Base-by-base conservation (phyloP, 306 rosid genomes). In the Oxytropis ochrocephala region DNA sequence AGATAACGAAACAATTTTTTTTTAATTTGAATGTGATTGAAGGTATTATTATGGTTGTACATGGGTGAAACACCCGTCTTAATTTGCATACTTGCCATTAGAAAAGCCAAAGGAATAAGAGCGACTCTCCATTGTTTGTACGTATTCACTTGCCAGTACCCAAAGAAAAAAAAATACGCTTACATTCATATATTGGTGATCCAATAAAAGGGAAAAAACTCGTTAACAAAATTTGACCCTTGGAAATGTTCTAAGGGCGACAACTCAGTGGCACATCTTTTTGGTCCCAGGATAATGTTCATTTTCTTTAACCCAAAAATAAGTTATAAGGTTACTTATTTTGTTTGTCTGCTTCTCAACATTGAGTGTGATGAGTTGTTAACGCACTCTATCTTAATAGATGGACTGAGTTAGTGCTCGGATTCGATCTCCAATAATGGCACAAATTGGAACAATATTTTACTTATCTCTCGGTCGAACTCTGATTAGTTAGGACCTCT, bases 221-320 rank as follows among this genome's bases (percentile, higher is more conserved):
- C 5, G 11, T 39, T 8, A 61, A 69, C 56, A 43, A 46, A 57
- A 50, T 19, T 4, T 77, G 85, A 19, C 87, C 82, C 53, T 84
- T 81, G 84, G 84, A 87, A 53, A 75, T 72, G 58, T 29, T 64
- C 69, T 64, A 81, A 77, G 68, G 85, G 21, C 85, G 33, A 56
- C 51, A 51, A 36, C 66, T 48, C 7, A 21, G 74, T 36, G 70
- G 48, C 82, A 77, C 80, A 56, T 68, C 50, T 68, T 56, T 64
- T 69, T 81, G 82, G 79, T 39, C 74, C 64, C 63, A 7, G 11
- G 19, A 16, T 58, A 8, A 43, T 16, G 4, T 16, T 70, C 1
- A 11, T 75, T 51, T 51, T 44, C 53, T 32, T 60, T 36, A 27
- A 33, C 68, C 19, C 4, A 7, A 8, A 47, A 64, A 72, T 1